Evolutionary conservation across 129 eudicot species (phyloP), one percentile per base, ranked within the genome.

Genomic region (Tanacetum coccineum): DNA sequence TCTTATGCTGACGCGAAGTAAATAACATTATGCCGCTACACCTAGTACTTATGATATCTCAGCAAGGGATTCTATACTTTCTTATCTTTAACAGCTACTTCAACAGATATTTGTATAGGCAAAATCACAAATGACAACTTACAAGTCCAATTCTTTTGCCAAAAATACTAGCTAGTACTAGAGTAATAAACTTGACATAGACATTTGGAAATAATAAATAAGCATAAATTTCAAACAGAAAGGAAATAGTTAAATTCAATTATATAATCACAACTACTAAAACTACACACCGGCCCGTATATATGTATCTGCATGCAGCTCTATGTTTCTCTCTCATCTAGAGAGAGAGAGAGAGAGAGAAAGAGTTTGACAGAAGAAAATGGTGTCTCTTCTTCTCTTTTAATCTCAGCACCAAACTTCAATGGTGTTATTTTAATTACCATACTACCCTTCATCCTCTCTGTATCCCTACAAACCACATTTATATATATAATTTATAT

Each of bases 371-470:
- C 69, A 75, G 79, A 75, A 75, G 42, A 32, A 32, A 51, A 68
- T 75, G 79, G 47, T 47, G 79, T 57, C 62, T 59, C 68, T 59
- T 60, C 63, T 49, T 60, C 63, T 49, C 49, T 67, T 68, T 54
- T 67, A 47, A 56, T 66, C 60, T 65, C 10, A 65, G n/a, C 48
- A 67, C 74, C 73, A 67, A 67, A 59, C 63, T 59, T 45, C 68
- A 47, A 75, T 67, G 79, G 79, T 47, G 68, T 42, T 66, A 42
- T 59, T 10, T 47, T 59, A 67, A 50, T 68, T 42, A 49, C 79
- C 47, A 22, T 75, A 67, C 67, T 75, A 74, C 74, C 74, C 68
- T 57, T 74, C 72, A 65, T 68, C 69, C 79, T 59, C 74, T 67
- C 79, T 75, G 69, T 67, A 59, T 67, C 69, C 68, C 50, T 68